Evolutionary conservation across 202 grass and related monocot species (phyloP).

Genomic region (Zoysia matrella): DNA sequence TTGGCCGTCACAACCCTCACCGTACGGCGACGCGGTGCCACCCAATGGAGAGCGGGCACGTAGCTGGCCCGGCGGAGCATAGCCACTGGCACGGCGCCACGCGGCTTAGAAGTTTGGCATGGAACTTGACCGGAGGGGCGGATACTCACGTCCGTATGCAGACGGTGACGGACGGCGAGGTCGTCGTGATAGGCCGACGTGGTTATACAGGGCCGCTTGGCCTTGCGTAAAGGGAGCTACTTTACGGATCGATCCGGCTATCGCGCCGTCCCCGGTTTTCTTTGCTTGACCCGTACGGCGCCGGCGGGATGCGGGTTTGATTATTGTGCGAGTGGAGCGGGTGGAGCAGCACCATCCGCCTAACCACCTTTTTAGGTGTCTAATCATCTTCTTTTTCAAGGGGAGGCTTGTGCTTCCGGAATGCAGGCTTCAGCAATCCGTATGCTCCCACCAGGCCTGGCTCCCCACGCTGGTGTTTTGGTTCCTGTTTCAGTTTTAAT

Average conservation of each 20-base stretch:
- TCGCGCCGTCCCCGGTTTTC: constrained; percentile 18
- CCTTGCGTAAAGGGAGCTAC: neutral
- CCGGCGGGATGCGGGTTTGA: neutral
- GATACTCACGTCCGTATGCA: neutral
- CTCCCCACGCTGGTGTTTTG: too few relatives aligned
- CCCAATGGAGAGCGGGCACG: neutral
- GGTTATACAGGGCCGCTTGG: constrained; percentile 26
- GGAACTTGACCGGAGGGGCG: too few relatives aligned
- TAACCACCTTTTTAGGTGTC: neutral
- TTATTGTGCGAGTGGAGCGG: neutral
- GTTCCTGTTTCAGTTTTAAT: too few relatives aligned
- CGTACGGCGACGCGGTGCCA: neutral
- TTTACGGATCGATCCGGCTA: neutral
- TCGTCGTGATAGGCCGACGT: constrained; percentile 26
- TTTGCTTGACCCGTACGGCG: neutral
- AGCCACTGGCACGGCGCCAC: neutral
- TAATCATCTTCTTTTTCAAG: neutral
- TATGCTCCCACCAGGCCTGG: too few relatives aligned
- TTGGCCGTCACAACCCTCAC: neutral
- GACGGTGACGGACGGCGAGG: constrained; percentile 8
- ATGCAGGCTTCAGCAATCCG: too few relatives aligned
- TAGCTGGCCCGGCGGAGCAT: neutral
- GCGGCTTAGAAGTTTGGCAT: too few relatives aligned
- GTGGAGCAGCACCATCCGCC: neutral
- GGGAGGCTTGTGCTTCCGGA: neutral